phyloP scores from a whole-genome alignment of 306 rosid species.

The Corylus heterophylla region DNA sequence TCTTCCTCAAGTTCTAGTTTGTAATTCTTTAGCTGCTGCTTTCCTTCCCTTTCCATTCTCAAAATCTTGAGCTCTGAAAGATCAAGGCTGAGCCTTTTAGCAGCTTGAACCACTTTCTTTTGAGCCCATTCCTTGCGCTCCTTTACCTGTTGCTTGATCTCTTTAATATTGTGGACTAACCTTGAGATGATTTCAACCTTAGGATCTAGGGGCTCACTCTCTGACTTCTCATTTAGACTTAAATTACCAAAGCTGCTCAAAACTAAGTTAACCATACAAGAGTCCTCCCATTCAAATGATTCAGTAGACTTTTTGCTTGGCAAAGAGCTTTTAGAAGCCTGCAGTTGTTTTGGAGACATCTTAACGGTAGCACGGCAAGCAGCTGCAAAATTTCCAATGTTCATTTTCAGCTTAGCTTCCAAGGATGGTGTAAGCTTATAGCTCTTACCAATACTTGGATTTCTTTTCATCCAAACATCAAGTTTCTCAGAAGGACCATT shows the following conservation, averaged over 20 bases:
- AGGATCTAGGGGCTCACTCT: neutral
- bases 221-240: neutral
- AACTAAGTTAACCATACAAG: constrained; percentile 1
- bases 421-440: neutral
- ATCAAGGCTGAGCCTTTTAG: constrained; percentile 14
- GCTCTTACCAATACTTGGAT: neutral
- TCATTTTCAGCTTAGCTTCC: constrained; percentile 7
- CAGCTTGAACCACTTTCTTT: constrained; percentile 11
- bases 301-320: neutral
- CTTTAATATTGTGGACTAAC: constrained; percentile 2
- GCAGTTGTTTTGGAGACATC: neutral
- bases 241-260: neutral
- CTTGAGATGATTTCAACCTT: constrained; percentile 1
- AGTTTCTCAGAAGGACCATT: neutral
- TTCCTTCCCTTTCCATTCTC: neutral
- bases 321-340: neutral
- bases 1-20: neutral
- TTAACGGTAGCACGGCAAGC: neutral
- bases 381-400: neutral
- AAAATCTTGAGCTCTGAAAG: neutral
- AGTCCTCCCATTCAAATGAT: constrained; percentile 6
- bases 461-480: neutral
- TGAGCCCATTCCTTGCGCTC: constrained; percentile 13
- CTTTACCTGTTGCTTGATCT: constrained; percentile 7
- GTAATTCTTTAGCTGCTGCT: neutral